Conservation (phyloP, 768 basidiomycete species). For the Xanthoconium stramineum region DNA sequence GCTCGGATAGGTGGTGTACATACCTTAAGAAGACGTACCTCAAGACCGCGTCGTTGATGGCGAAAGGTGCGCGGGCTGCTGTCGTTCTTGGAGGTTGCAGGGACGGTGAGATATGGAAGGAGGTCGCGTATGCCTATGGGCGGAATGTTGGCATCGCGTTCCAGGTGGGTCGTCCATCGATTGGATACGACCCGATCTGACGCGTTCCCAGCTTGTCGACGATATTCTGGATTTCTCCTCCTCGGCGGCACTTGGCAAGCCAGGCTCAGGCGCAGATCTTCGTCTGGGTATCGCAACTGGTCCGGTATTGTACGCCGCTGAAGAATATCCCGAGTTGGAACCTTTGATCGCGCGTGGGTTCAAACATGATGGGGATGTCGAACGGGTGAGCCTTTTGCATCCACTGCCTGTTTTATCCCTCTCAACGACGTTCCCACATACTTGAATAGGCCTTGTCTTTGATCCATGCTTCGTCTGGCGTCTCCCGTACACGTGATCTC, state of each 20-base stretch:
- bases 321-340: constrained; percentile 74
- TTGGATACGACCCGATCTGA: neutral
- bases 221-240: constrained; percentile 93
- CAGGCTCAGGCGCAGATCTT: constrained; percentile 75
- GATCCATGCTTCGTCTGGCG: constrained; percentile 59
- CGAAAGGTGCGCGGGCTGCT: constrained; percentile 56
- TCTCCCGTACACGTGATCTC: constrained; percentile 74
- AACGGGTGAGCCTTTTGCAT: constrained; percentile 49
- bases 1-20: constrained; percentile 56
- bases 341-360: constrained; percentile 81
- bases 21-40: constrained; percentile 88
- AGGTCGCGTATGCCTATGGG: constrained; percentile 69
- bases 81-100: constrained; percentile 82
- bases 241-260: constrained; percentile 80
- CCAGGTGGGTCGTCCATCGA: neutral
- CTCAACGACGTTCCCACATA: neutral
- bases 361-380: constrained; percentile 71
- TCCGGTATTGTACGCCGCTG: constrained; percentile 82
- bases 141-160: constrained; percentile 5
- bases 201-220: constrained; percentile 73
- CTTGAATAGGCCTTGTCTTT: constrained; percentile 57
- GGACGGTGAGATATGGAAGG: constrained; percentile 81
- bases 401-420: neutral
- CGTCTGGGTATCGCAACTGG: constrained; percentile 82
- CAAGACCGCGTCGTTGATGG: constrained; percentile 1